phyloP scores from a whole-genome alignment of 371 early-diverging fungal genomes.

The Dichotomocladium elegans region DNA sequence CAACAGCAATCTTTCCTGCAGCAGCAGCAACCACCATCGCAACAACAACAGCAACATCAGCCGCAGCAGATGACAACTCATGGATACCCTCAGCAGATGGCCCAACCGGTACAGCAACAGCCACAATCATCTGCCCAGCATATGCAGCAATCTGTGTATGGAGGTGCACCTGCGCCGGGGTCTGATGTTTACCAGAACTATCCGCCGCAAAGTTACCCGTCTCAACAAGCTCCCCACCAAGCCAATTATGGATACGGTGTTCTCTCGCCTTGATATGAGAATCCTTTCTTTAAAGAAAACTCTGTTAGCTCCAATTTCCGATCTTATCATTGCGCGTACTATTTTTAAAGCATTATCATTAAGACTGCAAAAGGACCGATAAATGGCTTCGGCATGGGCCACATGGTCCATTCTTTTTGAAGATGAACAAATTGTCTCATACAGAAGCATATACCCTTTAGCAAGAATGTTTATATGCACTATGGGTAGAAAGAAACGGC shows the following conservation, averaged over 20 bases:
- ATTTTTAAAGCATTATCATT: too few relatives aligned
- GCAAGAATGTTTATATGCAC: too few relatives aligned
- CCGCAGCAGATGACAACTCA: neutral
- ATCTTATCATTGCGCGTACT: too few relatives aligned
- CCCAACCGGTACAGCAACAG: slow-evolving; percentile 2
- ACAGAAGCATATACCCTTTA: too few relatives aligned
- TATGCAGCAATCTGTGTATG: neutral
- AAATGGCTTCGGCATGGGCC: too few relatives aligned
- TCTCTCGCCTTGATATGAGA: neutral
- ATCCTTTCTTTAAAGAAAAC: too few relatives aligned
- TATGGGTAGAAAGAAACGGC: too few relatives aligned
- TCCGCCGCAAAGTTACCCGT: neutral
- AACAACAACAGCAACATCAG: neutral
- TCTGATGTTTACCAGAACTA: neutral
- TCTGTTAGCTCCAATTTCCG: too few relatives aligned
- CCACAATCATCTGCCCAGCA: neutral
- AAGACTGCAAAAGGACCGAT: too few relatives aligned
- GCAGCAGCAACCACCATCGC: neutral
- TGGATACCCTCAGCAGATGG: slow-evolving; percentile 1
- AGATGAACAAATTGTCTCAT: too few relatives aligned
- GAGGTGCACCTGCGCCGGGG: neutral
- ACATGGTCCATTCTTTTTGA: too few relatives aligned
- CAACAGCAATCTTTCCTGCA: neutral
- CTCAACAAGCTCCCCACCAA: neutral
- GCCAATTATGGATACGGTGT: neutral